Base-by-base conservation (phyloP, 2,329 filamentous ascomycete genomes). In the Aspergillus eucalypticola region DNA sequence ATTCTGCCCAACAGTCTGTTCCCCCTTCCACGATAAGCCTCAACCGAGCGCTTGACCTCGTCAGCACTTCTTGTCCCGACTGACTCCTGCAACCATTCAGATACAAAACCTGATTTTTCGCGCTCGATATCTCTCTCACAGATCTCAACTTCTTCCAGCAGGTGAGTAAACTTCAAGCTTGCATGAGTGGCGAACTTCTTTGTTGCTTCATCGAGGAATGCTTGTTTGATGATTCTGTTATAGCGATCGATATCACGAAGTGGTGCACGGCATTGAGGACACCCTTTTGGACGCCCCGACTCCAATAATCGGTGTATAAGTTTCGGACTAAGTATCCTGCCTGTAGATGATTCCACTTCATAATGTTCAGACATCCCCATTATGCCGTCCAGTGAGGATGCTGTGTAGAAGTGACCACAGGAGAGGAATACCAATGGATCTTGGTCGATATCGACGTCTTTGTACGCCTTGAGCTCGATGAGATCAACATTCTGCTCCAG, bases 321-420 rank as follows among this genome's bases (percentile, higher is more conserved):
- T 23, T 44, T 60, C 8, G 49, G 50, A 3, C 38, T 13, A 8
- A 54, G 21, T 2, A 59, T 25, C 10, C 17, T 23, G 17, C 27
- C 25, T 2, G 48, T 38, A 6, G 17, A 21, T 21, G 39, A 7
- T 19, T 58, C 57, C n/a, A 59, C 46, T 6, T 57, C 39, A 17
- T 64, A 65, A n/a, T 58, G n/a, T 2, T 59, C 32, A 1, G 19
- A 53, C n/a, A 65, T 39, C 13, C 41, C 35, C 52, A 66, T 57
- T 3, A 52, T 25, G 3, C 60, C 64, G 29, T 66, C 64, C 10
- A 64, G 17, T 3, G 54, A 60, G 10, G 29, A 23, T 4, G 17
- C 7, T 2, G 62, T 66, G 35, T 56, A 64, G 35, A 66, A 66
- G 25, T 66, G 62, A 8, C 60, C 60, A 48, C 62, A 66, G 2